These are phyloP conservation scores for Hyaloscypha finlandica DNA, from an alignment of 495 filamentous ascomycete genomes.

Conservation along the genomic window DNA sequence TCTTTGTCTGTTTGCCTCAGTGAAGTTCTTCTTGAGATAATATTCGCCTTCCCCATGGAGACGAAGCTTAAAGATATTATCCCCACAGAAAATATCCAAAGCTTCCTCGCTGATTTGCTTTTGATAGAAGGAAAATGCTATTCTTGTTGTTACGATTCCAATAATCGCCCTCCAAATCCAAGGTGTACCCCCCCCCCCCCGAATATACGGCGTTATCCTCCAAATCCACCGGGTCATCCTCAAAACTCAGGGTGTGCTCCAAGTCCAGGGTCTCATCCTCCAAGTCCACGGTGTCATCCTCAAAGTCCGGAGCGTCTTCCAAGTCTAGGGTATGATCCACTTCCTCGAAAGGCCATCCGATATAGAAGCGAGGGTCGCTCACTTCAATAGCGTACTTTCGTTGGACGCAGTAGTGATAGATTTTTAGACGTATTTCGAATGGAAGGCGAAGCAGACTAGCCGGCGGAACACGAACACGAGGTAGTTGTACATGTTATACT, in stretches of 20 bases:
- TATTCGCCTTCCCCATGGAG: conserved; percentile 10
- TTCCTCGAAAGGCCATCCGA: neutral
- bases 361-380: neutral
- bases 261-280: neutral
- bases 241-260: neutral
- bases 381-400: conserved; percentile 5
- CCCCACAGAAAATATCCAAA: conserved; percentile 10
- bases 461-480: too few species aligned
- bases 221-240: neutral
- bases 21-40: conserved; percentile 6
- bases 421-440: conserved; percentile 17
- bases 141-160: neutral
- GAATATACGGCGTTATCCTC: neutral
- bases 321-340: neutral
- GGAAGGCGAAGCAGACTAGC: conserved; percentile 6
- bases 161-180: neutral
- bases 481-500: too few species aligned
- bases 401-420: conserved; percentile 17
- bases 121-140: neutral
- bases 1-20: conserved; percentile 5
- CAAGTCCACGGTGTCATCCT: too few species aligned
- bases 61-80: conserved; percentile 15
- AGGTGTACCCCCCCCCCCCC: neutral
- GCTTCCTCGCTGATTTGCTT: conserved; percentile 15
- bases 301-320: neutral